Evolutionary conservation across 148 eudicot species (phyloP).

Genomic region (Camellia granthamiana): DNA sequence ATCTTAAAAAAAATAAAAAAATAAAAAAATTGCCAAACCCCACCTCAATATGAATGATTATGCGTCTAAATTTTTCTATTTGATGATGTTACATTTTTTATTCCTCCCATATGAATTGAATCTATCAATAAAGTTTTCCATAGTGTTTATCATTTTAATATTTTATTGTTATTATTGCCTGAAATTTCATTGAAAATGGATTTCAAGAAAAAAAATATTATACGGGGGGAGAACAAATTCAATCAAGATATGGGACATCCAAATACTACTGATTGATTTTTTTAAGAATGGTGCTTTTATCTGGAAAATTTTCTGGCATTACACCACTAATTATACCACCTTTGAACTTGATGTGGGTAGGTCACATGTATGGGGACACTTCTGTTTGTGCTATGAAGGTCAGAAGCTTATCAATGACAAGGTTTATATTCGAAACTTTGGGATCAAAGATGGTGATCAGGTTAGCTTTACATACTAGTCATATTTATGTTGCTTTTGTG

Average conservation of each 20-base stretch:
- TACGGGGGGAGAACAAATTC: background rate
- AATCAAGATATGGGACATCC: background rate
- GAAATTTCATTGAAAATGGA: background rate
- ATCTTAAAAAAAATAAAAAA: no score
- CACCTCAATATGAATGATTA: background rate
- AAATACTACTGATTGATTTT: background rate
- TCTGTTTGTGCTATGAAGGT: conserved; percentile 39
- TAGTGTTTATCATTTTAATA: background rate
- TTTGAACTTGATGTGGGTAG: conserved; percentile 22
- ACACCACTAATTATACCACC: background rate
- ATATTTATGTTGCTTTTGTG: background rate
- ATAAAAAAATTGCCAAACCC: no score
- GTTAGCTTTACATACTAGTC: conserved; percentile 14
- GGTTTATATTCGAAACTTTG: conserved; percentile 23
- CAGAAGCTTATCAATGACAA: conserved; percentile 37
- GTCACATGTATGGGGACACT: conserved; percentile 49
- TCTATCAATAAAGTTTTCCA: background rate
- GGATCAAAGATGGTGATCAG: conserved; percentile 50
- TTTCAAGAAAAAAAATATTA: background rate
- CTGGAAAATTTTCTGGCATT: background rate
- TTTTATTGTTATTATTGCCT: background rate
- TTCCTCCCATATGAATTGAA: background rate
- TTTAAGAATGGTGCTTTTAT: background rate
- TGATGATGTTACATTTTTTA: background rate
- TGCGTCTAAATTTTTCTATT: background rate